These are phyloP conservation scores for Paragyromitra xinjiangensis DNA, from an alignment of 495 filamentous ascomycete genomes.

Conservation along the genomic window DNA sequence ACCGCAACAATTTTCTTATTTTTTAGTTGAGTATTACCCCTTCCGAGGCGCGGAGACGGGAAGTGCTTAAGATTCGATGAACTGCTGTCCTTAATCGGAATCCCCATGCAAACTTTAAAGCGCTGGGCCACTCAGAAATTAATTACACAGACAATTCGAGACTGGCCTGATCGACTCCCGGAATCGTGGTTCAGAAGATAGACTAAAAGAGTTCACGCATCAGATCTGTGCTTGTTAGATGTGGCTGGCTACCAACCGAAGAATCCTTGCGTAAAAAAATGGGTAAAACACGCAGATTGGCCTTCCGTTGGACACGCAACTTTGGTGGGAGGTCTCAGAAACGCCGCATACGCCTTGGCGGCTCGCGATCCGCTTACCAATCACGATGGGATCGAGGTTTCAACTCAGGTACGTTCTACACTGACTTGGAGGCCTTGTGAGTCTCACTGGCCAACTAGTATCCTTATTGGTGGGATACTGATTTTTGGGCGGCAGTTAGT, in stretches of 20 bases:
- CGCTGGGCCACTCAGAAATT: neutral
- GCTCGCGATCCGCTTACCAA: conserved; percentile 6
- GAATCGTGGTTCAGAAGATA: conserved; percentile 5
- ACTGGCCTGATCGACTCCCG: conserved; percentile 10
- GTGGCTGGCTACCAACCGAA: neutral
- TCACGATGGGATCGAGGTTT: neutral
- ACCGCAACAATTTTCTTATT: neutral
- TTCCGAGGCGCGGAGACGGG: neutral
- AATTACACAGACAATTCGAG: conserved; percentile 4
- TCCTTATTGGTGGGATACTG: neutral
- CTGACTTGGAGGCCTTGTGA: neutral
- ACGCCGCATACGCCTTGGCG: conserved; percentile 32
- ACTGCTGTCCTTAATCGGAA: neutral
- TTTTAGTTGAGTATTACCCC: neutral
- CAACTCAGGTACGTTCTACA: neutral
- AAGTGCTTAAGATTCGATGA: neutral
- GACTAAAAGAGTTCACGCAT: neutral
- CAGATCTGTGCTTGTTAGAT: neutral
- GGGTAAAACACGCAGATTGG: neutral
- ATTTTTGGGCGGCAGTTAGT: neutral
- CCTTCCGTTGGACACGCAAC: conserved; percentile 2
- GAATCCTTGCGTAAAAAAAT: neutral
- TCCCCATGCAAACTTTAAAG: neutral
- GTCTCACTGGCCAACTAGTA: neutral
- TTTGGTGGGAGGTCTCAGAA: neutral